These are phyloP conservation scores for Neonectria coccinea DNA, from an alignment of 2,329 filamentous ascomycete genomes.

Conservation along the genomic window DNA sequence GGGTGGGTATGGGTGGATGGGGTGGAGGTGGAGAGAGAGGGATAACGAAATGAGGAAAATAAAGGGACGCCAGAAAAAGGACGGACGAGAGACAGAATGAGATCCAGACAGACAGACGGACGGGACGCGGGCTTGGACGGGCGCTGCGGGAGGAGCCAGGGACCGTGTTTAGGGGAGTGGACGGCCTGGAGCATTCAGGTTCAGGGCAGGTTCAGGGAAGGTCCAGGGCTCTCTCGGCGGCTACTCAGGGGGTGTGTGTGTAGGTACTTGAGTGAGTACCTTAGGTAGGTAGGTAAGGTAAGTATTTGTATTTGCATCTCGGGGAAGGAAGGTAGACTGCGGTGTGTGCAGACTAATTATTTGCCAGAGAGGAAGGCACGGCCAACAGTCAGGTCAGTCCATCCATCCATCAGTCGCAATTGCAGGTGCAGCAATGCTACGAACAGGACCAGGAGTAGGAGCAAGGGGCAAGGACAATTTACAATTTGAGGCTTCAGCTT, in stretches of 20 bases:
- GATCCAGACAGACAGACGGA: slow-evolving; percentile 16
- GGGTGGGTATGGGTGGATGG: slow-evolving; percentile 35
- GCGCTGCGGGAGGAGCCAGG: slow-evolving; percentile 13
- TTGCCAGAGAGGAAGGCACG: not conserved
- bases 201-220: slow-evolving; percentile 12
- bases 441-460: slow-evolving; percentile 12
- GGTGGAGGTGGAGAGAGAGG: slow-evolving; percentile 42
- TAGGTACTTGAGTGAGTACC: not conserved
- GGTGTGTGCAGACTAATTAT: not conserved
- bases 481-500: slow-evolving; percentile 3
- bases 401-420: not conserved
- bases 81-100: slow-evolving; percentile 11
- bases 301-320: not conserved
- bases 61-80: slow-evolving; percentile 23
- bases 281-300: no score
- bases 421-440: not conserved
- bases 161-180: slow-evolving; percentile 14
- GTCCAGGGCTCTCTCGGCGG: not conserved
- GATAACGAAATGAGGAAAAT: slow-evolving; percentile 41
- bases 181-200: slow-evolving; percentile 9
- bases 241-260: slow-evolving; percentile 6
- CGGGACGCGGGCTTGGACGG: not conserved
- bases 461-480: slow-evolving; percentile 3
- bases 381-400: not conserved
- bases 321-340: not conserved